Evolutionary conservation across 73 alveolate genomes (phyloP), one percentile per base, ranked within the genome.

Genomic region (Halteria grandinella): DNA sequence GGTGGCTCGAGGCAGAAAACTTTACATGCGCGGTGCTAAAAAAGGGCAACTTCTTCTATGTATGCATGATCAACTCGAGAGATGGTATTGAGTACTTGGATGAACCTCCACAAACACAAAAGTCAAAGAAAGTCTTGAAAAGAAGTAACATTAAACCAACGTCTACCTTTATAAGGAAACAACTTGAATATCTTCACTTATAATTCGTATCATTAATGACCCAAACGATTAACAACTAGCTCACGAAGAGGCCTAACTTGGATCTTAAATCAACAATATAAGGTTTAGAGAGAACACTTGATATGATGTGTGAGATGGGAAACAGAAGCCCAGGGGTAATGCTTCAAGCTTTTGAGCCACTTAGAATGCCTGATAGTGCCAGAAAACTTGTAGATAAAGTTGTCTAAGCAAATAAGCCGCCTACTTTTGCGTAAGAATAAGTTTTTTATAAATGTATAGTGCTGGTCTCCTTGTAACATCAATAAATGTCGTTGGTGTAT

Each of bases 281-380:
- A 3, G 91, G 91, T 6, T 32, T 82, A 12, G 91, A 82, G 77
- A 82, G 80, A 45, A 80, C 91, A 11, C 44, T 82, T 1, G 86
- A 82, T 33, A 82, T 82, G 91, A 82, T 82, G 83, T 53, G 91
- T 37, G 91, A 72, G 48, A 36, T 82, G 33, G 71, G 76, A 10
- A 77, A 69, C 18, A 45, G 77, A 12, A 45, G 60, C 17, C 91
- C 91, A 12, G 55, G 71, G 43, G 31, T 80, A 1, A 57, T 82
- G 62, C 63, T 82, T 4, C 72, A 82, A 18, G 91, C 91, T 7
- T 82, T 20, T 48, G 55, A 62, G 29, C 86, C 83, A 3, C 55
- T 82, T 14, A 71, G 86, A 17, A 36, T 82, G 48, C 91, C 83
- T 28, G 55, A 53, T 12, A 37, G 31, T 24, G 34, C 69, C 6